phyloP scores from a whole-genome alignment of 495 filamentous ascomycete species.

The Hypoxylon lenormandii region DNA sequence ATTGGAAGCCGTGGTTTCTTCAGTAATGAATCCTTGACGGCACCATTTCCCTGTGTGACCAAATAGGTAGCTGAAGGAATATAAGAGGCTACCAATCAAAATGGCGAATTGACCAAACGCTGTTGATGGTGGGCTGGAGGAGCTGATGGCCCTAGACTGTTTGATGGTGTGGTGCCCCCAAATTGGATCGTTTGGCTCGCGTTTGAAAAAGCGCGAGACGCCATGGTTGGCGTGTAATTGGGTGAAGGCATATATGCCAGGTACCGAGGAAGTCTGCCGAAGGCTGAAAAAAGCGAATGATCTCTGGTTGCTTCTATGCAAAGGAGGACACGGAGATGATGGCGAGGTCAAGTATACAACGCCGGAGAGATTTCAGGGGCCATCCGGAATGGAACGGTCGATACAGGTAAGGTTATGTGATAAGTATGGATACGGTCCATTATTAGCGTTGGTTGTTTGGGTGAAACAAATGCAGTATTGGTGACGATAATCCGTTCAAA shows the following conservation, averaged over 20 bases:
- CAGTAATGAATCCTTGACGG: conserved; percentile 23
- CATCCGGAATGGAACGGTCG: conserved; percentile 2
- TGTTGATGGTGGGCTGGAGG: conserved; percentile 39
- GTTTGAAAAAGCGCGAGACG: conserved; percentile 29
- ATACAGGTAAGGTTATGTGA: background rate
- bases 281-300: conserved; percentile 17
- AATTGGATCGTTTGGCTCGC: conserved; percentile 27
- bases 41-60: conserved; percentile 27
- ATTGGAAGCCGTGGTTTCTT: conserved; percentile 21
- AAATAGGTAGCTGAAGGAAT: conserved; percentile 42
- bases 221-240: conserved; percentile 10
- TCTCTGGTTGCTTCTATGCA: conserved; percentile 25
- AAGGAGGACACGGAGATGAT: background rate
- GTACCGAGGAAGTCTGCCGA: conserved; percentile 29
- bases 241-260: conserved; percentile 11
- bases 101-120: conserved; percentile 23
- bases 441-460: conserved; percentile 26
- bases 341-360: conserved; percentile 14
- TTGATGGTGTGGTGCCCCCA: conserved; percentile 32
- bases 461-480: conserved; percentile 16
- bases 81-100: conserved; percentile 37
- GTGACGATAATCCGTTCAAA: conserved; percentile 11
- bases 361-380: conserved; percentile 15
- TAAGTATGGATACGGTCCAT: conserved; percentile 16
- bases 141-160: conserved; percentile 34